Evolutionary conservation across 2,329 filamentous ascomycete genomes (phyloP).

Genomic region (Nemania diffusa): DNA sequence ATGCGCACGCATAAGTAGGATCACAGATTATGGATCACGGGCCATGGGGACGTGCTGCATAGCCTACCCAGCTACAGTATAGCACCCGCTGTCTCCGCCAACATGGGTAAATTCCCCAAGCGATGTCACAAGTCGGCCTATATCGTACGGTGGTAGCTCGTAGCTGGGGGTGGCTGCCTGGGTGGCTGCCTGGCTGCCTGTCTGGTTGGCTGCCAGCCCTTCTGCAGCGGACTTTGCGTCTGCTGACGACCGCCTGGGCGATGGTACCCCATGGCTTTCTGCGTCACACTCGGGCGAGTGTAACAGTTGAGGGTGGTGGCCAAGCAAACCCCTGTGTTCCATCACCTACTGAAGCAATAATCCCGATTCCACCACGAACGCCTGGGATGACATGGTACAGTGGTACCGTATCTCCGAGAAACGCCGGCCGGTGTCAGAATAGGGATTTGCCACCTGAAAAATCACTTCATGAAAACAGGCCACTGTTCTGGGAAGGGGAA

Average conservation of each 20-base stretch:
- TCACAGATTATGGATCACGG: not conserved
- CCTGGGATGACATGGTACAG: slow-evolving; percentile 12
- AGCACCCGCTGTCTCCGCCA: not conserved
- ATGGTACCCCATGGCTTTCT: slow-evolving; percentile 27
- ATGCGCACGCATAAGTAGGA: no score
- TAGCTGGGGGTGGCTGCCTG: not conserved
- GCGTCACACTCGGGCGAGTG: slow-evolving; percentile 41
- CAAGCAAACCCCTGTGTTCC: slow-evolving; percentile 38
- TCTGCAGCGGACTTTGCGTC: slow-evolving; percentile 20
- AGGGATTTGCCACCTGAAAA: not conserved
- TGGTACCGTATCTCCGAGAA: slow-evolving; percentile 20
- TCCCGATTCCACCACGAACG: slow-evolving; percentile 20
- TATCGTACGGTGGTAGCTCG: slow-evolving; percentile 1
- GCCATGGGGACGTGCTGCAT: not conserved
- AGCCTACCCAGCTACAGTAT: not conserved
- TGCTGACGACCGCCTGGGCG: slow-evolving; percentile 21
- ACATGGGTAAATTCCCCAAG: not conserved
- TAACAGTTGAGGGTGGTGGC: slow-evolving; percentile 31
- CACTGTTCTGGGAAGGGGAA: slow-evolving; percentile 6
- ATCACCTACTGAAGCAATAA: slow-evolving; percentile 1
- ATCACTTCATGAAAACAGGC: not conserved
- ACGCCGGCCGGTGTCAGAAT: not conserved
- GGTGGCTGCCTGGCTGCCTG: not conserved
- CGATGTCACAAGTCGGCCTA: not conserved
- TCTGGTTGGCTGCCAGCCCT: not conserved